Evolutionary conservation across 2,329 filamentous ascomycete species (phyloP).

Genomic region (Periconia sp.): DNA sequence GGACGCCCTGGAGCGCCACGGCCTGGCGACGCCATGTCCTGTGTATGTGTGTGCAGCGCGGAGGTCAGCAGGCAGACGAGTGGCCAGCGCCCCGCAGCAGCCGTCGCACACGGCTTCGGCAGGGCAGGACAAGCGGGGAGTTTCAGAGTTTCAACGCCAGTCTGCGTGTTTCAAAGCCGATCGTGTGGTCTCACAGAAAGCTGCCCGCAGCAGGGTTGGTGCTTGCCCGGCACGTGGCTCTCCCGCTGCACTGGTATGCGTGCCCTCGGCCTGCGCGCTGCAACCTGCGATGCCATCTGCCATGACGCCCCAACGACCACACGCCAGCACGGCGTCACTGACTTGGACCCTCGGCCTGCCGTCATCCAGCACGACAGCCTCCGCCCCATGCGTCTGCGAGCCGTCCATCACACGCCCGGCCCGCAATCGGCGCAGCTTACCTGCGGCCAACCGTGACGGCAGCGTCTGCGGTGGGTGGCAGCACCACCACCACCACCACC

Average conservation of each 20-base stretch:
- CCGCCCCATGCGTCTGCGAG: slow-evolving; percentile 2
- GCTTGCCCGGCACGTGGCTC: slow-evolving; percentile 25
- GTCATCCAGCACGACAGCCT: neutral
- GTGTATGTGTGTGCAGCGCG: too few relatives aligned
- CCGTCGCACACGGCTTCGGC: slow-evolving; percentile 2
- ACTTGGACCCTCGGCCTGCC: neutral
- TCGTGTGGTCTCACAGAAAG: slow-evolving; percentile 19
- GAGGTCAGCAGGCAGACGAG: neutral
- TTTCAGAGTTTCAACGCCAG: slow-evolving; percentile 19
- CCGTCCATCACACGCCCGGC: slow-evolving; percentile 8
- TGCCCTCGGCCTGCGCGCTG: too few relatives aligned
- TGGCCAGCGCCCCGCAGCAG: slow-evolving; percentile 5
- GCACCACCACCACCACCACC: too few relatives aligned
- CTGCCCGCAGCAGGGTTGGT: slow-evolving; percentile 18
- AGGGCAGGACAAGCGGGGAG: slow-evolving; percentile 1
- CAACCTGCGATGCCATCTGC: too few relatives aligned
- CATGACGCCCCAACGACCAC: neutral
- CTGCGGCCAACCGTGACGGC: neutral
- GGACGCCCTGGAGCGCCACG: too few relatives aligned
- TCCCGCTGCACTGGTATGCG: slow-evolving; percentile 11
- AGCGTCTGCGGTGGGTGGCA: neutral
- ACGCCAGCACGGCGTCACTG: neutral
- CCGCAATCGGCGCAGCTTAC: slow-evolving; percentile 3
- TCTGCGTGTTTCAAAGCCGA: slow-evolving; percentile 23
- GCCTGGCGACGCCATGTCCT: too few relatives aligned